Base-by-base conservation (phyloP, 495 filamentous ascomycete species). In the Hypoxylon crocopeplum region DNA sequence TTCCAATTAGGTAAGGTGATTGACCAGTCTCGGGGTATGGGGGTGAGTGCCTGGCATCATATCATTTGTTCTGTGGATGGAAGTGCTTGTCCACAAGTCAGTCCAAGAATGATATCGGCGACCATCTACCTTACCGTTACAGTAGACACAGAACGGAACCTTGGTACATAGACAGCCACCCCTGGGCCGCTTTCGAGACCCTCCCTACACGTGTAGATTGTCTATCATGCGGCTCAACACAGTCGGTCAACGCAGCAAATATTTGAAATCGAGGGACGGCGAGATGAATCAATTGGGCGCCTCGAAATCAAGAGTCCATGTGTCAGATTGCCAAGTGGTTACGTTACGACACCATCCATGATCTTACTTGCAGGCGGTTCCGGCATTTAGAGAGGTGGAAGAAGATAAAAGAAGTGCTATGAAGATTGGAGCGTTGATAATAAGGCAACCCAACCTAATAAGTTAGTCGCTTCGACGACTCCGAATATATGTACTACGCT, bases 171-270 rank as follows among this genome's bases (percentile, higher is more conserved):
- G n/a, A 19, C 25, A 24, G 27, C 12, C 7, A 34, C 34, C 44
- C 36, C 20, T 41, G 11, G 61, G 61, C 37, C 33, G 44, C 38
- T 32, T 41, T 57, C 33, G 48, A 42, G 54, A 29, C 24, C 49
- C 32, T 54, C 24, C 49, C 32, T 54, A 64, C 61, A 64, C 61
- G 61, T 64, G 61, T 64, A 54, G 33, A 33, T 41, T 10, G 45
- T 48, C 16, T 30, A 50, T 27, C 19, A 25, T 64, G 61, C 55
- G 61, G 61, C 61, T 64, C 49, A 56, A 13, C 37, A n/a, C n/a
- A n/a, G n/a, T 64, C 60, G 54, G 48, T 59, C 48, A 40, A 33
- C 34, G 24, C 29, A n/a, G 21, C 39, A 33, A 32, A 40, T 20
- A 39, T 33, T 48, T n/a, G 29, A 48, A 3, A n/a, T 5, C 5